Base-by-base conservation (phyloP, 148 eudicot genomes). In the Selenicereus undatus region DNA sequence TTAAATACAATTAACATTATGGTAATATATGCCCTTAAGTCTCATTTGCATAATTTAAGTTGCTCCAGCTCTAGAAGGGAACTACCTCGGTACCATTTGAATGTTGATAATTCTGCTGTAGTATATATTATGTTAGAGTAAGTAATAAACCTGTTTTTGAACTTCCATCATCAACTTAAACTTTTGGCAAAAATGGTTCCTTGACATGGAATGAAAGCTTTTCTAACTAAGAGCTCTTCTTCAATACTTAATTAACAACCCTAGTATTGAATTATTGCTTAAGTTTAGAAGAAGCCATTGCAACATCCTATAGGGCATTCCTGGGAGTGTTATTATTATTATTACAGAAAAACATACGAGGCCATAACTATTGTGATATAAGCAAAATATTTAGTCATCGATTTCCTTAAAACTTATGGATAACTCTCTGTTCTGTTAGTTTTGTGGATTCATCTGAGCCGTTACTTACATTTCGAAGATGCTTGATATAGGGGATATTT, bases 401-500 rank as follows among this genome's bases (percentile, higher is more conserved):
- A 8, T 27, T 56, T 20, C 4, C 17, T 70, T 29, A 2, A 30
- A 29, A 32, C 8, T 70, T 70, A 1, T 13, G 7, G 20, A 29
- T 32, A 10, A 70, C 21, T 30, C 30, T 32, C 5, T 4, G 1
- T 70, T 70, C 21, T 26, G 5, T 21, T 20, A 29, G 16, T 48
- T 50, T 73, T 22, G 9, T 20, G 22, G 20, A 56, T 56, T 56
- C 6, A 14, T 14, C 22, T 48, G 8, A 48, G 16, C 22, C 62
- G 18, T 48, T 11, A 56, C 16, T 56, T 14, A 20, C 6, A 51
- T 22, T 52, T 54, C 39, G 43, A 51, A 13, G 6, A 30, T 69
- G 24, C 4, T 66, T 80, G 56, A 50, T 64, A 62, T 84, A 93
- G 98, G 93, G 60, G 93, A 95, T 75, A 71, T 81, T 43, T 93